phyloP scores from a whole-genome alignment of 192 early-diverging fungal species.

The Umbelopsis sp. region DNA sequence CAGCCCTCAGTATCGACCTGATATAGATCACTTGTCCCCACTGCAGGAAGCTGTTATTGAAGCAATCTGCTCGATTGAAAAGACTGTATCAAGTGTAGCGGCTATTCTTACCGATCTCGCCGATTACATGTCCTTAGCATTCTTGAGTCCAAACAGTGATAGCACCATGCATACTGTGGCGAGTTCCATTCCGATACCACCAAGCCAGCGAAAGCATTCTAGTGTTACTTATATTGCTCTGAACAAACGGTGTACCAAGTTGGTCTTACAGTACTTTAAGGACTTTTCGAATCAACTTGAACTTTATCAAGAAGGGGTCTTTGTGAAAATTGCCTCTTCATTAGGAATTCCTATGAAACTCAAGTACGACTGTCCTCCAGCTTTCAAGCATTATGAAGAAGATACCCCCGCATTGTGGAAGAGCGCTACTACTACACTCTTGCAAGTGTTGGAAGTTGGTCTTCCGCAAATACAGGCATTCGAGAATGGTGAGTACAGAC shows the following conservation, averaged over 20 bases:
- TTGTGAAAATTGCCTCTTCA: constrained; percentile 53
- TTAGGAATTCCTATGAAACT: constrained; percentile 74
- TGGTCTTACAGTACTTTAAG: constrained; percentile 59
- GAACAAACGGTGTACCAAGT: constrained; percentile 62
- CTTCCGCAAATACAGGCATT: constrained; percentile 44
- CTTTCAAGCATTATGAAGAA: constrained; percentile 63
- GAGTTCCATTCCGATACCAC: constrained; percentile 18
- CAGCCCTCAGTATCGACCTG: constrained; percentile 57
- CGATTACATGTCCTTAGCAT: constrained; percentile 48
- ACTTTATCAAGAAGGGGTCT: constrained; percentile 58
- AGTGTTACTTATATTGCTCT: constrained; percentile 77
- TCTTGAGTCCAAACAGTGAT: constrained; percentile 36
- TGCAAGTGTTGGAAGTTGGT: constrained; percentile 60
- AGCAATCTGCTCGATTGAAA: constrained; percentile 46
- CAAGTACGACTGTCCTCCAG: constrained; percentile 77
- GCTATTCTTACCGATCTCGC: constrained; percentile 46
- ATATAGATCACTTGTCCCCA: constrained; percentile 63
- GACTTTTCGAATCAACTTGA: constrained; percentile 46
- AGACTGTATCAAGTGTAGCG: constrained; percentile 26
- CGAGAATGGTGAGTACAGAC: constrained; percentile 33
- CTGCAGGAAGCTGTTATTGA: constrained; percentile 74
- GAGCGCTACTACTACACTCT: constrained; percentile 60
- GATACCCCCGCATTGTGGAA: constrained; percentile 76
- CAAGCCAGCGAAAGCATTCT: constrained; percentile 35
- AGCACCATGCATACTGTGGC: constrained; percentile 3